phyloP scores from a whole-genome alignment of 192 early-diverging fungal species.

The Geranomyces michiganensis region DNA sequence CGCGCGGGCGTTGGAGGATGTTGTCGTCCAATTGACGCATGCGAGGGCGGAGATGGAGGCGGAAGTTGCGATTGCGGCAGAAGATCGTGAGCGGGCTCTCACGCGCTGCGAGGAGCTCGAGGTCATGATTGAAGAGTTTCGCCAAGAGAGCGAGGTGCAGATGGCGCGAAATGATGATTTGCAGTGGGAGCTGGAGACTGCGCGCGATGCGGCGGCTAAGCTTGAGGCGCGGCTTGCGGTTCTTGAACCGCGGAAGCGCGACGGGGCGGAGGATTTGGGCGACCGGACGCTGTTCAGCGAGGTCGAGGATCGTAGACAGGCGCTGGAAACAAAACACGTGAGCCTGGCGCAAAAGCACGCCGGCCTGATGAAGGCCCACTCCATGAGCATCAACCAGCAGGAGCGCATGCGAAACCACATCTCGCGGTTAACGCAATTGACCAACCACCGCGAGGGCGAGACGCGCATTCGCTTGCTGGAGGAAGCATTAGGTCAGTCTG shows the following conservation, averaged over 20 bases:
- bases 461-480: slow-evolving; percentile 31
- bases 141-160: slow-evolving; percentile 13
- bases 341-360: slow-evolving; percentile 32
- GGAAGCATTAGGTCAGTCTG: slow-evolving; percentile 36
- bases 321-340: slow-evolving; percentile 30
- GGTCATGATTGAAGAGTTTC: slow-evolving; percentile 24
- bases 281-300: slow-evolving; percentile 42
- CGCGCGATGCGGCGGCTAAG: slow-evolving; percentile 27
- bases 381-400: slow-evolving; percentile 42
- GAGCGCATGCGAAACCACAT: slow-evolving; percentile 49
- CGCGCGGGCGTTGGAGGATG: slow-evolving; percentile 12
- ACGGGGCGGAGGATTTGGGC: slow-evolving; percentile 15
- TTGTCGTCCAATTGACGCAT: slow-evolving; percentile 9
- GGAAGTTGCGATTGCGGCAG: not conserved
- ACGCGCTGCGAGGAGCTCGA: slow-evolving; percentile 30
- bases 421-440: slow-evolving; percentile 40
- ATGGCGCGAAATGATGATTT: slow-evolving; percentile 36
- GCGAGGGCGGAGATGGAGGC: slow-evolving; percentile 27
- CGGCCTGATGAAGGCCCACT: slow-evolving; percentile 40
- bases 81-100: slow-evolving; percentile 4
- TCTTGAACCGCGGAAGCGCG: slow-evolving; percentile 24
- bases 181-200: slow-evolving; percentile 30
- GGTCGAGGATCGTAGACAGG: slow-evolving; percentile 44
- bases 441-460: slow-evolving; percentile 24
- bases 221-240: slow-evolving; percentile 36